Evolutionary conservation across 345 rosid species (phyloP), one percentile per base, ranked within the genome.

Genomic region (Salix suchowensis): DNA sequence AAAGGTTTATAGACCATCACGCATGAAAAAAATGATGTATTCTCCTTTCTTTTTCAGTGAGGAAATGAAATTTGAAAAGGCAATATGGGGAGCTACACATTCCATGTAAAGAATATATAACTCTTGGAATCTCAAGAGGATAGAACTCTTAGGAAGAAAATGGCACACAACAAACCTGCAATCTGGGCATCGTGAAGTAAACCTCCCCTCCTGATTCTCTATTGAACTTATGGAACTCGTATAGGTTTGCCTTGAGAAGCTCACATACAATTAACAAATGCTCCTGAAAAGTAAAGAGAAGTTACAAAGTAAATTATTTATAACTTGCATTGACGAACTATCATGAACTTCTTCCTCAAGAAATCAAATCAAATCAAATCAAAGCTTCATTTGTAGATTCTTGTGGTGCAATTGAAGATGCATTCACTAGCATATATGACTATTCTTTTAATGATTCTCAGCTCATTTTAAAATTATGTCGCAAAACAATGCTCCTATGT

Each of bases 181-280:
- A 87, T 87, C 98, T 90, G 40, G 97, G 97, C 98, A 93, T 93
- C 48, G 98, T 95, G 86, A 95, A 95, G 84, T 95, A 95, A 77
- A 95, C 98, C 85, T 95, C 98, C 67, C 98, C 98, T 74, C 97
- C 97, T 24, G 98, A 91, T 81, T 95, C 98, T 81, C 98, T 86
- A 79, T 95, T 95, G 84, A 95, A 95, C 83, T 91, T 95, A 81
- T 95, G 98, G 78, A 96, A 96, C 86, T 96, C 99, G 7, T 96
- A 96, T 28, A 96, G 87, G 85, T 96, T 96, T 61, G 99, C 98
- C 89, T 96, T 96, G 23, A 96, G 98, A 80, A 94, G 97, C 83
- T 96, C 99, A 79, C 99, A 94, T 74, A 96, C 99, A 74, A 92
- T 94, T 67, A 96, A 86, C 88, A 96, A 87, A 87, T 96, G 99